Percentiles rank a stretch among this genome's conserved stretches.
phyloP scores from a whole-genome alignment of 306 rosid genomes.

The Cucumis cinereus region DNA sequence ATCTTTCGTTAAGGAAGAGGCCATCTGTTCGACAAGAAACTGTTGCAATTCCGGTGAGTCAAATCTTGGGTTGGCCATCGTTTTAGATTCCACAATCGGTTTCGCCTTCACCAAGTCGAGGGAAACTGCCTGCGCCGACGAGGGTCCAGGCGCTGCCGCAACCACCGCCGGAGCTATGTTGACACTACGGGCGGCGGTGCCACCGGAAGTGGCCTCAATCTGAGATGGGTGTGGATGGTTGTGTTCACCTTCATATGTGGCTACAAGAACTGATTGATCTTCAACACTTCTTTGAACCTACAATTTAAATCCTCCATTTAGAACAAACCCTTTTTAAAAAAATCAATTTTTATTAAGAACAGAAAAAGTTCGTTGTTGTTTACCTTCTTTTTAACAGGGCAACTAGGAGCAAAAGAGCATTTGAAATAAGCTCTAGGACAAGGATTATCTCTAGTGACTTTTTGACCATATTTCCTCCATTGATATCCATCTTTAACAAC shows the following conservation, averaged over 20 bases:
- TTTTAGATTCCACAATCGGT: constrained; percentile 22
- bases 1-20: constrained; percentile 81
- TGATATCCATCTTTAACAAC: constrained; percentile 95
- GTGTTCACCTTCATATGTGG: constrained; percentile 97
- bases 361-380: background rate
- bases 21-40: constrained; percentile 85
- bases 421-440: constrained; percentile 97
- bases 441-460: constrained; percentile 97
- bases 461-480: constrained; percentile 98
- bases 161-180: constrained; percentile 28
- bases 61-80: constrained; percentile 17
- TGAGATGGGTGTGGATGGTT: constrained; percentile 62
- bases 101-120: constrained; percentile 54
- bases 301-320: background rate
- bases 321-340: too few species aligned
- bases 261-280: constrained; percentile 77
- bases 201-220: constrained; percentile 41
- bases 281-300: constrained; percentile 96
- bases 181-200: constrained; percentile 29
- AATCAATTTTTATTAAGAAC: too few species aligned
- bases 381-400: constrained; percentile 98
- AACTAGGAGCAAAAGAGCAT: constrained; percentile 94
- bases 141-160: constrained; percentile 29
- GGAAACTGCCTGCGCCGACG: constrained; percentile 28
- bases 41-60: constrained; percentile 47